phyloP scores from a whole-genome alignment of 208 protist species.

The Novymonas esmeraldas region DNA sequence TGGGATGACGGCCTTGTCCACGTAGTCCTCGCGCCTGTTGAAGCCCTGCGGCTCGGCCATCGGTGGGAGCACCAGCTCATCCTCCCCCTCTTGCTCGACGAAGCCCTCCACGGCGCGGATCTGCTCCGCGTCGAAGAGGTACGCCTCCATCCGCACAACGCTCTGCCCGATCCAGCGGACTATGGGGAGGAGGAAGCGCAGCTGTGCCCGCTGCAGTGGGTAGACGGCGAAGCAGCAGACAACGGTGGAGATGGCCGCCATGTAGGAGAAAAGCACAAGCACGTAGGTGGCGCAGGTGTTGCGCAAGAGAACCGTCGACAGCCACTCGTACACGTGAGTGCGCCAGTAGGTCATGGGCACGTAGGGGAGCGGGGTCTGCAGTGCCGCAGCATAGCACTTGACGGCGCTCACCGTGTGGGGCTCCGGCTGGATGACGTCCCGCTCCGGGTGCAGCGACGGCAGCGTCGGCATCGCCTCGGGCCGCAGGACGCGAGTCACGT shows the following conservation, averaged over 20 bases:
- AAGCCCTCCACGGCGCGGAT: slow-evolving; percentile 38
- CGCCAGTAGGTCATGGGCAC: slow-evolving; percentile 17
- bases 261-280: neutral
- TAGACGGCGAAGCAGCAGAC: slow-evolving; percentile 32
- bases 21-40: slow-evolving; percentile 41
- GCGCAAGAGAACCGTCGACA: slow-evolving; percentile 21
- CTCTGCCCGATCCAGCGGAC: slow-evolving; percentile 39
- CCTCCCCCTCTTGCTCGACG: slow-evolving; percentile 32
- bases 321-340: slow-evolving; percentile 10
- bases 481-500: neutral
- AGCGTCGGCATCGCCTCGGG: neutral
- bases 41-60: slow-evolving; percentile 35
- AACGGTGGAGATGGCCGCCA: slow-evolving; percentile 5
- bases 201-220: slow-evolving; percentile 51
- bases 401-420: slow-evolving; percentile 20
- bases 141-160: slow-evolving; percentile 60
- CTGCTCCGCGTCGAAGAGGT: slow-evolving; percentile 66
- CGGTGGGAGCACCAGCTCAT: slow-evolving; percentile 44
- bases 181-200: slow-evolving; percentile 46
- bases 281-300: slow-evolving; percentile 15
- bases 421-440: neutral
- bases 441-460: neutral
- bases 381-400: slow-evolving; percentile 23
- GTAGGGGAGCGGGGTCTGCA: slow-evolving; percentile 23
- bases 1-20: slow-evolving; percentile 38